Conservation (phyloP, 2,329 filamentous ascomycete genomes). For the Ascochyta pisi region DNA sequence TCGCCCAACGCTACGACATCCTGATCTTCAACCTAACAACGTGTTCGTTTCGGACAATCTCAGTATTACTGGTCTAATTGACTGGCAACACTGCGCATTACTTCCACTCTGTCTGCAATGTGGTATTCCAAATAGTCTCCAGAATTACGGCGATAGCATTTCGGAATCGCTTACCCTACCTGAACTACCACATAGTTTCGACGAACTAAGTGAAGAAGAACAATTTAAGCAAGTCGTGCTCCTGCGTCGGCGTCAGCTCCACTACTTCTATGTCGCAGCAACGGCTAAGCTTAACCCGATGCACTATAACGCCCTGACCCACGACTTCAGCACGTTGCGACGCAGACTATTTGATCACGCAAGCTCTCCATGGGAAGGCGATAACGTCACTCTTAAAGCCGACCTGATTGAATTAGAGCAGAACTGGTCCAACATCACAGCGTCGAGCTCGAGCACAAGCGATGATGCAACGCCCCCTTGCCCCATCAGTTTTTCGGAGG, state of each 20-base stretch:
- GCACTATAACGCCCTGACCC: slow-evolving; percentile 35
- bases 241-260: slow-evolving; percentile 37
- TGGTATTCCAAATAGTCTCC: slow-evolving; percentile 49
- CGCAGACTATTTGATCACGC: slow-evolving; percentile 37
- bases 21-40: slow-evolving; percentile 44
- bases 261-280: slow-evolving; percentile 39
- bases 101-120: slow-evolving; percentile 49
- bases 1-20: slow-evolving; percentile 40
- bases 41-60: slow-evolving; percentile 34
- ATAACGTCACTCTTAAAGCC: slow-evolving; percentile 38
- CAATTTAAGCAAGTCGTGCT: slow-evolving; percentile 36
- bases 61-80: slow-evolving; percentile 49
- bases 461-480: slow-evolving; percentile 21
- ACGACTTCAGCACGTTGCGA: slow-evolving; percentile 29
- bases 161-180: slow-evolving; percentile 32
- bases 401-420: slow-evolving; percentile 29
- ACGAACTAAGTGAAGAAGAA: slow-evolving; percentile 28
- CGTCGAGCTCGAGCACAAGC: slow-evolving; percentile 5
- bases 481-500: slow-evolving; percentile 30
- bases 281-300: slow-evolving; percentile 33
- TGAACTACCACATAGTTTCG: slow-evolving; percentile 32
- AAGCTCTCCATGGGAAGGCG: slow-evolving; percentile 39
- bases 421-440: slow-evolving; percentile 29
- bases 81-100: slow-evolving; percentile 51
- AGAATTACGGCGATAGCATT: slow-evolving; percentile 50